A percentile compares a stretch with the other conserved stretches of the same genome.
phyloP scores from a whole-genome alignment of 306 rosid genomes.

The Urtica urens region DNA sequence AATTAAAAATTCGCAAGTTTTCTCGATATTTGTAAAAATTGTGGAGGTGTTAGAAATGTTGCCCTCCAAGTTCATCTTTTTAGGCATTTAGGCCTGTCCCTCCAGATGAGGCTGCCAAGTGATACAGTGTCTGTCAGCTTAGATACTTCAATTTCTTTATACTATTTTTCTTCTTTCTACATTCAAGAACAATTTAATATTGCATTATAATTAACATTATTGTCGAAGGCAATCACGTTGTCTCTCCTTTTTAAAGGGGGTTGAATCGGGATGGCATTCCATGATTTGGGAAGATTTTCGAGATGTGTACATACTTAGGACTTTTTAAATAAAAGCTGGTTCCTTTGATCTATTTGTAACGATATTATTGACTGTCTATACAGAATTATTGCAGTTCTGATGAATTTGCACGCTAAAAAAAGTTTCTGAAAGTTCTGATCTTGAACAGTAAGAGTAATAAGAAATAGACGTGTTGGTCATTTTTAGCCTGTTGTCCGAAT shows the following conservation, averaged over 20 bases:
- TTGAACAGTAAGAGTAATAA: too few species aligned
- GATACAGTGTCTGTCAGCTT: constrained; percentile 31
- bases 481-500: too few species aligned
- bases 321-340: not conserved
- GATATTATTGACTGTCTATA: too few species aligned
- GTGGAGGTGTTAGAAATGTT: constrained; percentile 24
- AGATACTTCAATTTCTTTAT: constrained; percentile 18
- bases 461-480: too few species aligned
- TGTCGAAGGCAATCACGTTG: constrained; percentile 17
- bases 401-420: not conserved
- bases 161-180: too few species aligned
- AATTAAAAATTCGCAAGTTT: constrained; percentile 6
- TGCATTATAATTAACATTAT: too few species aligned
- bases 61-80: constrained; percentile 38
- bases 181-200: constrained; percentile 17
- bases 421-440: not conserved
- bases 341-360: too few species aligned
- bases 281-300: constrained; percentile 1
- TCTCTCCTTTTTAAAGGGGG: constrained; percentile 16
- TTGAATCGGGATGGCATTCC: constrained; percentile 13
- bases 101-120: constrained; percentile 40
- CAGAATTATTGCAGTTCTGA: too few species aligned
- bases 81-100: constrained; percentile 29
- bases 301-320: constrained; percentile 5
- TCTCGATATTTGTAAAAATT: constrained; percentile 26